These are phyloP conservation scores for Talaromyces funiculosus DNA, from an alignment of 2,329 filamentous ascomycete species.

Conservation along the genomic window DNA sequence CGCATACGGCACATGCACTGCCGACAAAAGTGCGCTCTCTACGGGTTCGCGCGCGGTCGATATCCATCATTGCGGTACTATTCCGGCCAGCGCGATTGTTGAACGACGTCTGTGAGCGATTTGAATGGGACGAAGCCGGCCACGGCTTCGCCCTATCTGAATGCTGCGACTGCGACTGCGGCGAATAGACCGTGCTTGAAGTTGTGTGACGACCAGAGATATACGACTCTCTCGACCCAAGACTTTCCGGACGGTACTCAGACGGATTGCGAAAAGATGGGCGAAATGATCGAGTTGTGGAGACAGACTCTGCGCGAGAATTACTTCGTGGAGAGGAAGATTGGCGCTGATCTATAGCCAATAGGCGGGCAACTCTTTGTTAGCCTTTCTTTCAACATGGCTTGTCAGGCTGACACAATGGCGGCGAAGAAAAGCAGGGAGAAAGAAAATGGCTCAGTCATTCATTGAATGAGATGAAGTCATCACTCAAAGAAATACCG, in stretches of 20 bases:
- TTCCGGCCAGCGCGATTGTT: constrained; percentile 34
- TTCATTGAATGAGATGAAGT: not conserved
- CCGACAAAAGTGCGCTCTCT: constrained; percentile 93
- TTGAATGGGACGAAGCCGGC: constrained; percentile 22
- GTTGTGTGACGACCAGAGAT: constrained; percentile 7
- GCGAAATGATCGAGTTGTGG: constrained; percentile 11
- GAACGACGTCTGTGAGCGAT: constrained; percentile 31
- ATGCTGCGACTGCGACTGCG: constrained; percentile 16
- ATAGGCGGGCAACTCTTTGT: constrained; percentile 6
- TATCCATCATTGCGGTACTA: constrained; percentile 63
- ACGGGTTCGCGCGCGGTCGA: constrained; percentile 71
- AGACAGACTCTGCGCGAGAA: constrained; percentile 11
- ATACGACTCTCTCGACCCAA: constrained; percentile 11
- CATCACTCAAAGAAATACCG: constrained; percentile 6
- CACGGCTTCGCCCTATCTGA: constrained; percentile 15
- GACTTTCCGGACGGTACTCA: constrained; percentile 6
- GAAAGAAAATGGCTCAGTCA: not conserved
- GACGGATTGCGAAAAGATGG: constrained; percentile 9
- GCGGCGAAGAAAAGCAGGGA: constrained; percentile 1
- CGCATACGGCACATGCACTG: constrained; percentile 89
- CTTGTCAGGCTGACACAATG: not conserved
- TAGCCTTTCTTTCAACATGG: not conserved
- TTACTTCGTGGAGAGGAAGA: constrained; percentile 1
- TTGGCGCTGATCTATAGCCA: not conserved
- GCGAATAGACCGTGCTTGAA: constrained; percentile 15